phyloP scores from a whole-genome alignment of 2,329 filamentous ascomycete species.

The Colletotrichum sp. region DNA sequence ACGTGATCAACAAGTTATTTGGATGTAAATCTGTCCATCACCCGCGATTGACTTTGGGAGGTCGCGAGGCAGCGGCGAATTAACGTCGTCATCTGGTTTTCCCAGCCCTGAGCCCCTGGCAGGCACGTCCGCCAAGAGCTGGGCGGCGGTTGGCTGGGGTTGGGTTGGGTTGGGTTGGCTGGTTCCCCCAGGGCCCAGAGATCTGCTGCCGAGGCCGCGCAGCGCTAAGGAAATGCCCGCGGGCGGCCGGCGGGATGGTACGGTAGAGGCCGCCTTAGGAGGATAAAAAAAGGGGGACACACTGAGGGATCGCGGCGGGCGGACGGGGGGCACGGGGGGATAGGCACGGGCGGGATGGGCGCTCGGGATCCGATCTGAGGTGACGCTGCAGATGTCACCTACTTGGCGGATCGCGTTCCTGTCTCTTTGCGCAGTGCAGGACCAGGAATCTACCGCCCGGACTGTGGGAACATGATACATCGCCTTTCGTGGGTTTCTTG shows the following conservation, averaged over 20 bases:
- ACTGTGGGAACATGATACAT: not conserved
- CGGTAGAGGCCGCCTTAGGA: not conserved
- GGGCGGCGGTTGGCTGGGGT: not conserved
- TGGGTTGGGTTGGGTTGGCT: not conserved
- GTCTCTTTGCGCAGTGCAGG: not conserved
- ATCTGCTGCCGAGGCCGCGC: not conserved
- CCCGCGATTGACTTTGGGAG: not conserved
- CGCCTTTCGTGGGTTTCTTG: not conserved
- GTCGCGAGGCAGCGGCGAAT: not conserved
- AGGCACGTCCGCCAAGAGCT: not conserved
- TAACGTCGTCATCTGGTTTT: not conserved
- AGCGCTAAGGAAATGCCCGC: not conserved
- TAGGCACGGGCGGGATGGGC: not conserved
- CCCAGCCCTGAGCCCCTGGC: not conserved
- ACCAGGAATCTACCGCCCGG: not conserved
- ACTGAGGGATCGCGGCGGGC: not conserved
- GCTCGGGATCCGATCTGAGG: not conserved
- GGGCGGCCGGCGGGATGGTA: not conserved
- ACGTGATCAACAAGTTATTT: not conserved
- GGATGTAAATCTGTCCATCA: not conserved
- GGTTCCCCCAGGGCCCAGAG: not conserved
- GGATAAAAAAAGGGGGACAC: not conserved
- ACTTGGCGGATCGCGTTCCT: not conserved
- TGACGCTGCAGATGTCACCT: not conserved
- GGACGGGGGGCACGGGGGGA: not conserved